Conservation (phyloP, 495 filamentous ascomycete genomes). For the Stereocaulon alpinum region DNA sequence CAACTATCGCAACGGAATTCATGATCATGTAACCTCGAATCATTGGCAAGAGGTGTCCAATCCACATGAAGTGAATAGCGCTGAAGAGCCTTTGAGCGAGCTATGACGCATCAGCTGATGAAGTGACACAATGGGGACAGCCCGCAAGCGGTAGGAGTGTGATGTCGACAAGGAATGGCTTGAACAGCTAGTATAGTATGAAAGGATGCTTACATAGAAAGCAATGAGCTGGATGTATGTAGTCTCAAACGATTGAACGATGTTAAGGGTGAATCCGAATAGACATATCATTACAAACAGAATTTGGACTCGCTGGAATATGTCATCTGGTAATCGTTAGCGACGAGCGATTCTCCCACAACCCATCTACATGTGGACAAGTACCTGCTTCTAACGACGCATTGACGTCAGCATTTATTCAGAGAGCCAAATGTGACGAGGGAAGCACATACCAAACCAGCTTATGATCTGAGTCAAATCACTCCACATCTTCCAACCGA, state of each 20-base stretch:
- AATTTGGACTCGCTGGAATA: conserved; percentile 42
- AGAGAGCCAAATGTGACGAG: background rate
- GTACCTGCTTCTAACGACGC: background rate
- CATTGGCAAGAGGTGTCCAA: conserved; percentile 40
- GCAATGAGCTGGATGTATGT: conserved; percentile 44
- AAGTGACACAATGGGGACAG: no score
- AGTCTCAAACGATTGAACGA: conserved; percentile 38
- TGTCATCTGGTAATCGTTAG: conserved; percentile 34
- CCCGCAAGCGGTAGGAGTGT: background rate
- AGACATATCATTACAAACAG: conserved; percentile 46
- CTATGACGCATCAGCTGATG: conserved; percentile 13
- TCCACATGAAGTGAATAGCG: conserved; percentile 32
- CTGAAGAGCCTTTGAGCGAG: conserved; percentile 43
- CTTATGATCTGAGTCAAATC: conserved; percentile 40
- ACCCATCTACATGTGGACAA: background rate
- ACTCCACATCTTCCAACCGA: conserved; percentile 51
- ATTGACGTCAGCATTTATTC: no score
- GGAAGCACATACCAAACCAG: conserved; percentile 34
- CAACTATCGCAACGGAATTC: conserved; percentile 28
- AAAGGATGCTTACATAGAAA: conserved; percentile 33
- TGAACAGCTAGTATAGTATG: no score
- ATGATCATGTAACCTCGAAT: conserved; percentile 42
- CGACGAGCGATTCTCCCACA: background rate
- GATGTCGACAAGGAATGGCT: background rate
- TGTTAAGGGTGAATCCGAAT: conserved; percentile 47